Percentiles rank a stretch among this genome's conserved stretches.
Conservation (phyloP, 371 early-diverging fungal species). For the Homolaphlyctis polyrhiza region DNA sequence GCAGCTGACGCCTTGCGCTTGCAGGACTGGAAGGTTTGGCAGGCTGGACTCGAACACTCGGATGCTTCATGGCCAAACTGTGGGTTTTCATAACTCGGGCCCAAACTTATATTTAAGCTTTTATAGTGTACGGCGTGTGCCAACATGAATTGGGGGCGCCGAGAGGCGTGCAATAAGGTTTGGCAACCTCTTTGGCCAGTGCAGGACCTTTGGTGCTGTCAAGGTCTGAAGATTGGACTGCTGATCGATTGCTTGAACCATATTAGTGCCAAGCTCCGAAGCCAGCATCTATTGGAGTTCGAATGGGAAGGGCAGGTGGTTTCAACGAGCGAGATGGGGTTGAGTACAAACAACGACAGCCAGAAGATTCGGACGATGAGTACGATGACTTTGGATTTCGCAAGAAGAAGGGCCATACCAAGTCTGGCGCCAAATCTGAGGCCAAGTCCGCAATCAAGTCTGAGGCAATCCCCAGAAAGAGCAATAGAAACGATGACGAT, state of each 20-base stretch:
- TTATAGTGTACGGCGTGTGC: constrained; percentile 20
- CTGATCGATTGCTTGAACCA: background rate
- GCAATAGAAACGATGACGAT: background rate
- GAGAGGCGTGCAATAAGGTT: constrained; percentile 27
- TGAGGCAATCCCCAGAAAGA: background rate
- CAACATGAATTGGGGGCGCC: constrained; percentile 33
- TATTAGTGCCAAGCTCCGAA: constrained; percentile 25
- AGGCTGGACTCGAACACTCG: background rate
- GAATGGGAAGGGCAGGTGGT: constrained; percentile 36
- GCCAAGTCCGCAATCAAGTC: too few relatives aligned
- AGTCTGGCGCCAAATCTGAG: background rate
- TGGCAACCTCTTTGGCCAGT: background rate
- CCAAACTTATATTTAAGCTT: background rate
- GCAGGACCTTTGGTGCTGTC: background rate
- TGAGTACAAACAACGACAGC: constrained; percentile 31
- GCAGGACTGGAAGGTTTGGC: background rate
- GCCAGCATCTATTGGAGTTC: constrained; percentile 18
- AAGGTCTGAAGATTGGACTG: background rate
- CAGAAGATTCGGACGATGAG: constrained; percentile 23
- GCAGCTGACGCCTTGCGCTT: background rate
- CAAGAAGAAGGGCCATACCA: constrained; percentile 21
- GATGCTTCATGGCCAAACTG: background rate
- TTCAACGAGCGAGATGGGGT: constrained; percentile 33
- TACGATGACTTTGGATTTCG: constrained; percentile 39
- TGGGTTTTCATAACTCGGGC: background rate